Evolutionary conservation across 2,329 filamentous ascomycete genomes (phyloP), one percentile per base, ranked within the genome.

Genomic region (Phaeosphaeria sp.): DNA sequence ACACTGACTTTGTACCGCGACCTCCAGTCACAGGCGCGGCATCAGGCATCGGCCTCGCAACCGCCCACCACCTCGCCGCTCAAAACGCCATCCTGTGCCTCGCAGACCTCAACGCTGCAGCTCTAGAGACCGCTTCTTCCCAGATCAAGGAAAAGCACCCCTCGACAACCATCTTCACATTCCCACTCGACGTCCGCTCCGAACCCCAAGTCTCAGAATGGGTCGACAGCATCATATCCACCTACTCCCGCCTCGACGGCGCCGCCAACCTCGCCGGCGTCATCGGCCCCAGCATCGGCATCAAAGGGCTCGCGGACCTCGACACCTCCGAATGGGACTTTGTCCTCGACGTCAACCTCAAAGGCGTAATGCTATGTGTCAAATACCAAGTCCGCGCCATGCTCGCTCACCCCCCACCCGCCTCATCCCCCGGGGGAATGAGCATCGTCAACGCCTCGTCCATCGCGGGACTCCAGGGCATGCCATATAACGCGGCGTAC

Each of bases 161-260:
- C 13, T 61, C 18, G 1, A 55, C 54, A 0, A 51, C 65, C 0
- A 74, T 77, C 55, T 52, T 74, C 40, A 54, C 78, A 39, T 74
- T 74, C 21, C 75, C 71, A 30, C 79, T 86, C 22, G 83, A 86
- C 59, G 76, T 86, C 18, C 81, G 80, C 36, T 76, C 79, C 51
- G 75, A 77, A 51, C 64, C 70, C 3, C 44, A 84, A 43, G 84
- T 86, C 8, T 81, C 86, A 25, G 66, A 66, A 21, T 86, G 84
- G 84, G 79, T 85, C 48, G 79, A 81, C 15, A 18, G 17, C 40
- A 43, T 43, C 40, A 18, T 43, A 13, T 18, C 40, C 40, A 74
- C n/a, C 75, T 76, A 30, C 83, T 83, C 53, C 6, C 78, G 79
- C 48, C 78, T 73, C 0, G 69, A 73, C 56, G 70, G 69, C 24